Evolutionary conservation across 2,329 filamentous ascomycete species (phyloP).

Genomic region (Massarina eburnea): DNA sequence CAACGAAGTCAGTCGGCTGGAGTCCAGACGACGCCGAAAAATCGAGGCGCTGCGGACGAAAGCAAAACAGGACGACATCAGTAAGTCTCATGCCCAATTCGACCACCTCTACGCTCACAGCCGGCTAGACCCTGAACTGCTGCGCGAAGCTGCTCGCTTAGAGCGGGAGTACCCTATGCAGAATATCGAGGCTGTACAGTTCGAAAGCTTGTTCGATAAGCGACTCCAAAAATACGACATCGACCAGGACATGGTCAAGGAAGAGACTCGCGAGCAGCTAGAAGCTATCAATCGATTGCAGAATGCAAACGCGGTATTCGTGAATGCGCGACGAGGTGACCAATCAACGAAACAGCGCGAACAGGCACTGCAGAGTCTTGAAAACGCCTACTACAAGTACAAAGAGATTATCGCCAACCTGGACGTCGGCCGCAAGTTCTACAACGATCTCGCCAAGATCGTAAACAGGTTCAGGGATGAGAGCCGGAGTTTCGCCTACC

Average conservation of each 20-base stretch:
- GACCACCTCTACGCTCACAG: slow-evolving; percentile 24
- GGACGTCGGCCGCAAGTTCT: slow-evolving; percentile 91
- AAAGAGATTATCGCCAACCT: slow-evolving; percentile 93
- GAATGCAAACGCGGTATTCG: slow-evolving; percentile 77
- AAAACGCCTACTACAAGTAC: slow-evolving; percentile 93
- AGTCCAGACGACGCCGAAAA: slow-evolving; percentile 76
- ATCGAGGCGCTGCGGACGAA: slow-evolving; percentile 79
- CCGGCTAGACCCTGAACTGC: slow-evolving; percentile 66
- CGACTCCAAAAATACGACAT: slow-evolving; percentile 79
- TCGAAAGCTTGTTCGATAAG: slow-evolving; percentile 86
- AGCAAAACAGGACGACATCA: slow-evolving; percentile 84
- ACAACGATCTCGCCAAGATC: slow-evolving; percentile 91
- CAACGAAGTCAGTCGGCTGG: slow-evolving; percentile 82
- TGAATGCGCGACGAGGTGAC: slow-evolving; percentile 69
- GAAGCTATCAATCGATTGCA: slow-evolving; percentile 68
- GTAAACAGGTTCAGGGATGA: slow-evolving; percentile 84
- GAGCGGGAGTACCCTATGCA: slow-evolving; percentile 86
- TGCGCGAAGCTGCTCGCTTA: slow-evolving; percentile 79
- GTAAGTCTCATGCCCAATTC: slow-evolving; percentile 41
- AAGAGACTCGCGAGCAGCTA: slow-evolving; percentile 76
- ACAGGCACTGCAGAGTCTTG: slow-evolving; percentile 80
- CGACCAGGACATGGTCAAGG: slow-evolving; percentile 70
- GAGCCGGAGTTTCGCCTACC: slow-evolving; percentile 74
- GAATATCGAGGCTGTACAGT: slow-evolving; percentile 81
- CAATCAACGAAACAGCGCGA: slow-evolving; percentile 73